Evolutionary conservation across 1,284 basidiomycete species (phyloP), one percentile per base, ranked within the genome.

Genomic region (Bondarzewia mesenterica): DNA sequence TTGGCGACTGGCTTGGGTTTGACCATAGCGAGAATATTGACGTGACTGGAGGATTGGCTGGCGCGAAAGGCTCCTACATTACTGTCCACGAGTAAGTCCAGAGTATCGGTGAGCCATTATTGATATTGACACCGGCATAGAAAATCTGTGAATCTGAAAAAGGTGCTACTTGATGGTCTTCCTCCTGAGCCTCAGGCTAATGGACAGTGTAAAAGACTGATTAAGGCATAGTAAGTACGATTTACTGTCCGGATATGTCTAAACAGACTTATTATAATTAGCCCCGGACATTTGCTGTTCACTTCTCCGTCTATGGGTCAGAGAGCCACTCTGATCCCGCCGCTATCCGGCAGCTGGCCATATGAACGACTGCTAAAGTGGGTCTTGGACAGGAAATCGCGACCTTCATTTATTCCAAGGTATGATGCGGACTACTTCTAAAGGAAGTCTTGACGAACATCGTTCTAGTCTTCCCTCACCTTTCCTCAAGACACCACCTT

Each of bases 1-100:
- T 85, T 20, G 73, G 72, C 15, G 74, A 82, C 56, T 83, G 78
- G 78, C 44, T 49, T n/a, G 48, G 44, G 14, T 20, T 49, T 10
- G 27, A 25, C 14, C 29, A 32, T 14, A 23, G 27, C 8, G 47
- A 48, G 15, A 40, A 47, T 29, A 7, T 40, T 5, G 18, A 15
- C 4, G 29, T 25, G 29, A 35, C 18, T 16, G 22, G 26, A 10
- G 47, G 47, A 5, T n/a, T 48, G 16, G 46, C 44, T 6, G n/a
- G 16, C 26, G 44, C n/a, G 12, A 16, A 29, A 45, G 35, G 44
- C 14, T 18, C 8, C 27, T 23, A 26, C 42, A 26, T 29, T 14
- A 43, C 42, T 25, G 12, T 20, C 25, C 42, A 23, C n/a, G 27
- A 23, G 16, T 29, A 23, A 14, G 42, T 43, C 8, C n/a, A 16